Evolutionary conservation across 2,329 filamentous ascomycete genomes (phyloP).

Genomic region (Trichoderma simmonsii): DNA sequence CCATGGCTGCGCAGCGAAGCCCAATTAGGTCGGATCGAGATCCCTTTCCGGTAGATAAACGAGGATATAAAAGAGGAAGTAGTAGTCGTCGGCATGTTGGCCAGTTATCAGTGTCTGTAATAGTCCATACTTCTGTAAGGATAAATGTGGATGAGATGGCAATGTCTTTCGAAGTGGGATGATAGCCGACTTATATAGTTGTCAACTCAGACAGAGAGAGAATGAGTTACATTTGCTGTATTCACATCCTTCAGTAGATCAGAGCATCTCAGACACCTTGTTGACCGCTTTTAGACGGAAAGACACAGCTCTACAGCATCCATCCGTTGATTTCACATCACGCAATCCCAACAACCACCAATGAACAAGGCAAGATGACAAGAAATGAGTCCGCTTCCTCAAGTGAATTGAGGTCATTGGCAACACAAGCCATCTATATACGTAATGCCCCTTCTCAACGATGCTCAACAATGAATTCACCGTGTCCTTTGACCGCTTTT

Average conservation of each 20-base stretch:
- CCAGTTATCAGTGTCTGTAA: not conserved
- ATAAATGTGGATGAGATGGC: not conserved
- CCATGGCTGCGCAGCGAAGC: not conserved
- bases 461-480: not conserved
- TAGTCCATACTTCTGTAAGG: not conserved
- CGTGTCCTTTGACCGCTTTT: not conserved
- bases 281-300: not conserved
- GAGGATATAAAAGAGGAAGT: not conserved
- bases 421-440: not conserved
- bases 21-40: not conserved
- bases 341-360: not conserved
- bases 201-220: too few species aligned
- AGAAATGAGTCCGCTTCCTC: not conserved
- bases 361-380: not conserved
- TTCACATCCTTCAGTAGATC: too few species aligned
- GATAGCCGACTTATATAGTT: not conserved
- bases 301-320: not conserved
- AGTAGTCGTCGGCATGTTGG: not conserved
- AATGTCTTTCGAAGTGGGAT: not conserved
- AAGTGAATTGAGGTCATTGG: not conserved
- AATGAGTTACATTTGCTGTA: not conserved
- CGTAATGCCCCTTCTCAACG: not conserved
- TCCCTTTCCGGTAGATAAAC: not conserved
- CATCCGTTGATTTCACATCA: not conserved
- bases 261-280: not conserved